Percentiles rank a stretch among this genome's conserved stretches.
phyloP scores from a whole-genome alignment of 2,329 filamentous ascomycete species.

The Alternaria sp. region DNA sequence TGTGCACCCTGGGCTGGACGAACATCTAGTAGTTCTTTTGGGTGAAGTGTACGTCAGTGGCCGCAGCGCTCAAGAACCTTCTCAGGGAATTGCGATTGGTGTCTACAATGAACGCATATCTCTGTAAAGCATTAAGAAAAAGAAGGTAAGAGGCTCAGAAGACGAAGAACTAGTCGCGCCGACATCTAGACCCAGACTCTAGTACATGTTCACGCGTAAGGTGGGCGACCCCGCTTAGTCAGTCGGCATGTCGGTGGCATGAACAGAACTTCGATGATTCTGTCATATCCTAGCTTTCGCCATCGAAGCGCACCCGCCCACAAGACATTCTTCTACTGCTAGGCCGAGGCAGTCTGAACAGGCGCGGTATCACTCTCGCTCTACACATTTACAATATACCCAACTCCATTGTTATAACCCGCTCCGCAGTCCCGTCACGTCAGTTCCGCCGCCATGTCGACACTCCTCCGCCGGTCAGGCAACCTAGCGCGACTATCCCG shows the following conservation, averaged over 20 bases:
- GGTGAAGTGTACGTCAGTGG: background rate
- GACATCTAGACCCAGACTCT: background rate
- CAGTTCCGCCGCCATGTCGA: slow-evolving; percentile 66
- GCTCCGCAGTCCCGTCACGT: slow-evolving; percentile 18
- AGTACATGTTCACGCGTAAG: slow-evolving; percentile 9
- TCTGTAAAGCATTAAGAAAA: background rate
- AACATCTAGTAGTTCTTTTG: background rate
- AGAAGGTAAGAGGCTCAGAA: background rate
- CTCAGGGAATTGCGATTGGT: background rate
- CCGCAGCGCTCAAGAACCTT: background rate
- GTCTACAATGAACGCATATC: background rate
- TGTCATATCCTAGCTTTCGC: slow-evolving; percentile 29
- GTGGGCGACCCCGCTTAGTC: slow-evolving; percentile 20
- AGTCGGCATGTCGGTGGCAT: slow-evolving; percentile 20
- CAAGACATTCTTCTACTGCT: slow-evolving; percentile 17
- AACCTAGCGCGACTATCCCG: slow-evolving; percentile 70
- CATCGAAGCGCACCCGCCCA: slow-evolving; percentile 29
- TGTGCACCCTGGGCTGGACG: background rate
- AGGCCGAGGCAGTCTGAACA: slow-evolving; percentile 29
- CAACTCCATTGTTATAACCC: slow-evolving; percentile 11
- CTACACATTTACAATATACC: slow-evolving; percentile 9
- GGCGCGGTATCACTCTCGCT: slow-evolving; percentile 5
- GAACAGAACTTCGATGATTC: slow-evolving; percentile 26
- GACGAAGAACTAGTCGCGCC: background rate
- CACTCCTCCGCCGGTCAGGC: slow-evolving; percentile 71